Evolutionary conservation across 148 eudicot genomes (phyloP).

Genomic region (Fagopyrum esculentum): DNA sequence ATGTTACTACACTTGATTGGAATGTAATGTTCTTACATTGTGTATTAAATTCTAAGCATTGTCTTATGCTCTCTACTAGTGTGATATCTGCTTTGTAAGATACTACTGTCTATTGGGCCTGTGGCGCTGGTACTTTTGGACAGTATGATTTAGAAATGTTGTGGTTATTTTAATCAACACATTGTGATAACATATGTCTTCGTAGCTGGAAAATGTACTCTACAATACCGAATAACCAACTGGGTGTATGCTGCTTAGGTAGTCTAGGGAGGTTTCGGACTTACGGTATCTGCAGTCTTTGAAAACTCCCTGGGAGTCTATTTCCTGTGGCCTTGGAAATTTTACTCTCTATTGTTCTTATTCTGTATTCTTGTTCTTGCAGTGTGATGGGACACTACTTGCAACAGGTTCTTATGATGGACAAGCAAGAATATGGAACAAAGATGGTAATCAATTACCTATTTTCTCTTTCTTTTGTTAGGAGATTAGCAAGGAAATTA

Average conservation of each 20-base stretch:
- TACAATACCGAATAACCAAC: background rate
- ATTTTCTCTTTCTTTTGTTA: background rate
- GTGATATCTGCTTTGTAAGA: background rate
- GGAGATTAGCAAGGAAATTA: background rate
- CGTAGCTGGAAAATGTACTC: background rate
- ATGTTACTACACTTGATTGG: conserved; percentile 80
- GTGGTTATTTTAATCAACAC: background rate
- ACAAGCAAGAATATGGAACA: conserved; percentile 70
- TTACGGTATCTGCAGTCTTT: background rate
- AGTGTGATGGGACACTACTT: conserved; percentile 68
- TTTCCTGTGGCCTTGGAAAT: conserved; percentile 1
- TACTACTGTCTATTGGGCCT: conserved; percentile 9
- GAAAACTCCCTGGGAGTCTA: background rate
- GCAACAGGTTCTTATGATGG: conserved; percentile 88
- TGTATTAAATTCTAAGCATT: conserved; percentile 7
- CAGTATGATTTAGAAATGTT: background rate
- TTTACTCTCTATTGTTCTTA: background rate
- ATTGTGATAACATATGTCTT: background rate
- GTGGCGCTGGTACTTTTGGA: background rate
- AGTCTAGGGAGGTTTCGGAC: background rate
- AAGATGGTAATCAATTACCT: conserved; percentile 33
- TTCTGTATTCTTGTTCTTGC: conserved; percentile 15
- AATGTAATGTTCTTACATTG: conserved; percentile 42
- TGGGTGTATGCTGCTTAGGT: background rate
- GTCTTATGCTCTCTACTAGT: conserved; percentile 1